Percentiles rank a stretch among this genome's conserved stretches.
Evolutionary conservation across 768 basidiomycete species (phyloP).

Genomic region (Suillus subluteus): DNA sequence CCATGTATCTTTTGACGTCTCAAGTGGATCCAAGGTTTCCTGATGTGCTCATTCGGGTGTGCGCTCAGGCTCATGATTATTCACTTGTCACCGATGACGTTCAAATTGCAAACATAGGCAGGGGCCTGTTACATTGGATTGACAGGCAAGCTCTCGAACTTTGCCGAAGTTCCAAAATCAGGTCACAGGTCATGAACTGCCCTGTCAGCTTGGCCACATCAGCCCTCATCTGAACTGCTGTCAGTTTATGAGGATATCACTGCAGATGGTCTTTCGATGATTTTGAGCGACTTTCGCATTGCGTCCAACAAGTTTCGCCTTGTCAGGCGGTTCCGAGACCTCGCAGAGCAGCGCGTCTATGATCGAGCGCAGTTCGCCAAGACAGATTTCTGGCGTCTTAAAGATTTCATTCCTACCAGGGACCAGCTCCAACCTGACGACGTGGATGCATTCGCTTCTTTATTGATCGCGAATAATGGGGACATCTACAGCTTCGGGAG

Average conservation of each 20-base stretch:
- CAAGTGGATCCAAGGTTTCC: conserved; percentile 57
- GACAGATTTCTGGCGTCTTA: conserved; percentile 83
- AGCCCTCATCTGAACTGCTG: conserved; percentile 51
- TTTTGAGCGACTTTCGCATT: conserved; percentile 63
- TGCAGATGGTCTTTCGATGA: conserved; percentile 49
- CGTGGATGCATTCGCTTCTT: conserved; percentile 69
- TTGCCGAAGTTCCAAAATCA: conserved; percentile 40
- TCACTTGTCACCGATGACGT: conserved; percentile 35
- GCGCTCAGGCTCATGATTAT: conserved; percentile 61
- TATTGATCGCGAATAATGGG: conserved; percentile 64
- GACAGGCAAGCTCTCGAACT: conserved; percentile 55
- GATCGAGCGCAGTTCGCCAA: conserved; percentile 51
- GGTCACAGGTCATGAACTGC: conserved; percentile 54
- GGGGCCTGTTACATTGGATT: conserved; percentile 63
- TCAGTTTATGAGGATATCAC: conserved; percentile 50
- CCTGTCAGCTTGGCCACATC: conserved; percentile 77
- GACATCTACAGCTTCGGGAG: conserved; percentile 62
- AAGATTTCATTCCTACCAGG: conserved; percentile 67
- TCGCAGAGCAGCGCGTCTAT: conserved; percentile 43
- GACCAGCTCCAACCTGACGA: conserved; percentile 66
- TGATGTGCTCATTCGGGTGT: conserved; percentile 71
- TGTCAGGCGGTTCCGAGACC: conserved; percentile 63
- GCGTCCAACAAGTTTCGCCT: conserved; percentile 78
- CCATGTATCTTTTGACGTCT: conserved; percentile 45
- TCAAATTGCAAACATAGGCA: conserved; percentile 39